These are phyloP conservation scores for Sherardia arvensis DNA, from an alignment of 257 asterid species.

Conservation along the genomic window DNA sequence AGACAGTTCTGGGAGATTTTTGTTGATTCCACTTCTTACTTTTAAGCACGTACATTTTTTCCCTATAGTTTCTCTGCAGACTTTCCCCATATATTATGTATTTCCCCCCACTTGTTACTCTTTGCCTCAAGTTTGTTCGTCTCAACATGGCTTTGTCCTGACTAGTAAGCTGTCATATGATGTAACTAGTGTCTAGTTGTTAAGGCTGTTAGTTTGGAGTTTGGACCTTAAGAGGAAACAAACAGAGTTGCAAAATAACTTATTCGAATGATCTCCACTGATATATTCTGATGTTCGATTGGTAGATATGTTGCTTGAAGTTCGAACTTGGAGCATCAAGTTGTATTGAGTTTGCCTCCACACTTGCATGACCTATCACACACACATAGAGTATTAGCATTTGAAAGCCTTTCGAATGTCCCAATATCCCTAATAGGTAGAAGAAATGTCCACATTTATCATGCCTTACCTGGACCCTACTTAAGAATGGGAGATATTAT, in stretches of 20 bases:
- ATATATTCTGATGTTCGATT: background rate
- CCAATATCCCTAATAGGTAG: background rate
- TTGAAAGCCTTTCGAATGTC: too few species aligned
- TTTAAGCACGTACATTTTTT: background rate
- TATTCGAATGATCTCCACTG: background rate
- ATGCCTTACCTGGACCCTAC: background rate
- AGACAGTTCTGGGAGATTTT: background rate
- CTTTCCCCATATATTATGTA: background rate
- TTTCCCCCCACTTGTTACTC: too few species aligned
- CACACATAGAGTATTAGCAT: background rate
- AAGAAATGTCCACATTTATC: background rate
- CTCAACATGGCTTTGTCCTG: background rate
- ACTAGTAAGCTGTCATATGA: background rate
- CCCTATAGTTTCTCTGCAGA: background rate
- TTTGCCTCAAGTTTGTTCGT: background rate
- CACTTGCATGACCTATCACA: background rate
- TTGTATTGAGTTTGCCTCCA: background rate
- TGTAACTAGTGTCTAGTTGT: background rate
- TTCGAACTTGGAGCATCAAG: background rate
- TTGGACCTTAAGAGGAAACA: background rate
- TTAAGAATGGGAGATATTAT: too few species aligned
- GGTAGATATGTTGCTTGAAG: background rate
- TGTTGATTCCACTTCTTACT: background rate
- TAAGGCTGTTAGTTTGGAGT: background rate
- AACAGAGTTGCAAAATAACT: background rate